Evolutionary conservation across 495 filamentous ascomycete species (phyloP), one percentile per base, ranked within the genome.

Genomic region (Beverwykella pulmonaria): DNA sequence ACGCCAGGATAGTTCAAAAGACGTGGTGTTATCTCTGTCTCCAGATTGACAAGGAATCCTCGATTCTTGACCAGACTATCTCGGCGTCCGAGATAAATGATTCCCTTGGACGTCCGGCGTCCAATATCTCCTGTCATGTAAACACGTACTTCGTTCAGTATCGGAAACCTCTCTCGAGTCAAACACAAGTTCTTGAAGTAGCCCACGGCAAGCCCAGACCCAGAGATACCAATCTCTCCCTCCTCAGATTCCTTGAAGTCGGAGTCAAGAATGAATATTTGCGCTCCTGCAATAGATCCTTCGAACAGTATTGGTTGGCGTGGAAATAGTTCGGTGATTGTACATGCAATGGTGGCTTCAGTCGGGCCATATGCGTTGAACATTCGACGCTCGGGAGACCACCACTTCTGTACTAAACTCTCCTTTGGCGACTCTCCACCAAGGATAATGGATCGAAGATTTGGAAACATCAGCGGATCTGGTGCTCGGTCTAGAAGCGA

Each of bases 131-230:
- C 68, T n/a, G 70, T 72, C 15, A 47, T 41, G 67, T 69, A 73
- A 12, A 73, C 22, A 5, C 55, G 22, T 14, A 15, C 20, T 8
- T 32, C 50, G 9, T 46, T 34, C 27, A 29, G 53, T 22, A 44
- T 65, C 32, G 87, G 79, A 58, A 87, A 87, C 0, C 67, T 73
- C 1, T 70, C 46, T 12, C 64, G 69, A 0, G 79, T 88, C 61
- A 32, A 14, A 3, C 22, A n/a, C 14, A 10, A 17, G 30, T 67
- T 46, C 14, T 67, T 36, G 23, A 56, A 58, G 62, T 70, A 70
- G 8, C 67, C 67, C 17, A 41, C 12, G 0, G 55, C 61, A 20
- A 66, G 30, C 3, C 27, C 32, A 0, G 55, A 46, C 30, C 67
- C 67, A 17, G 19, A 14, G 23, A 70, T 57, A 17, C 17, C 22